phyloP scores from a whole-genome alignment of 345 rosid species.

The Brassica cretica region DNA sequence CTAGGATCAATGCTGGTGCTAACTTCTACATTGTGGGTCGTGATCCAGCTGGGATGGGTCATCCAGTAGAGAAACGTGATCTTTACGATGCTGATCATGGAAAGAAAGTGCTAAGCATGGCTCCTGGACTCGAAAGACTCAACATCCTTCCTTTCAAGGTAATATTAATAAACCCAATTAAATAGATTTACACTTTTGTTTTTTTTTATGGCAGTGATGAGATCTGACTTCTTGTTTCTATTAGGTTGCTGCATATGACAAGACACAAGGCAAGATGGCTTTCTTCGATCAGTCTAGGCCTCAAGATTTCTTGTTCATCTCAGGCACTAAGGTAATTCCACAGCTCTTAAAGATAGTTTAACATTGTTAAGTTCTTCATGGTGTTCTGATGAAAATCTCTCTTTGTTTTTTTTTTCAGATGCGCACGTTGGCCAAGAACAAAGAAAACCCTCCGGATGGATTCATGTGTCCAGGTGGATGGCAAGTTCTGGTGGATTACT shows the following conservation, averaged over 20 bases:
- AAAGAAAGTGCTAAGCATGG: conserved; percentile 94
- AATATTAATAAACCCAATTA: conserved; percentile 26
- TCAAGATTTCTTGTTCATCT: conserved; percentile 89
- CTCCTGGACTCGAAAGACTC: conserved; percentile 92
- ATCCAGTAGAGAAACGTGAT: conserved; percentile 92
- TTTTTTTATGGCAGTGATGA: background rate
- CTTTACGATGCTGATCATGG: conserved; percentile 98
- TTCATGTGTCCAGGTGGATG: conserved; percentile 99
- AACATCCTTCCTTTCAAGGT: conserved; percentile 98
- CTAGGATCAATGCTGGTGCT: conserved; percentile 97
- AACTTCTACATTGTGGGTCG: conserved; percentile 99
- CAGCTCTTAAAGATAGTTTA: background rate
- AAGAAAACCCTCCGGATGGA: conserved; percentile 90
- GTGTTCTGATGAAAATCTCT: background rate
- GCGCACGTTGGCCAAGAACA: conserved; percentile 93
- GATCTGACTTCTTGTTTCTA: conserved; percentile 2
- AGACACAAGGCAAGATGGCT: conserved; percentile 95
- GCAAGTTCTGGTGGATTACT: conserved; percentile 88
- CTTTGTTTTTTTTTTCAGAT: conserved; percentile 48
- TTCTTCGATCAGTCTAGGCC: conserved; percentile 93
- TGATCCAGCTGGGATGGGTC: conserved; percentile 99
- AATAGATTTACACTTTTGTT: background rate
- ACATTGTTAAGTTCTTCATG: background rate
- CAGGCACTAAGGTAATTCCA: conserved; percentile 82
- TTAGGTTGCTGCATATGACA: conserved; percentile 90